A percentile compares a stretch with the other conserved stretches of the same genome.
Conservation (phyloP, 2,329 filamentous ascomycete species). For the Alternaria sp. region DNA sequence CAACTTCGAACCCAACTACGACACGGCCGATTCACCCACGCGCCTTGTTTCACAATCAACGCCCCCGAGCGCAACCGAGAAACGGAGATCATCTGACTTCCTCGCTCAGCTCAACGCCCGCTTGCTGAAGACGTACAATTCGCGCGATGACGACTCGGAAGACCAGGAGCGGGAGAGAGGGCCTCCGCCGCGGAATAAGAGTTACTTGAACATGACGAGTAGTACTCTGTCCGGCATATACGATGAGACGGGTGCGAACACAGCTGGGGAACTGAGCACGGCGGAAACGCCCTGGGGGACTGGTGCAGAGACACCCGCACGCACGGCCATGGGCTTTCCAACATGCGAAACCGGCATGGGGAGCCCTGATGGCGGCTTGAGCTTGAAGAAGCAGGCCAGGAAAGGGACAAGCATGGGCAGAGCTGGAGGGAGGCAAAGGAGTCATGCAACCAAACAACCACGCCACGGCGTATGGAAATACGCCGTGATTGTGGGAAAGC, state of each 20-base stretch:
- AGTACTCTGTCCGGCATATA: slow-evolving; percentile 95
- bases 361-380: slow-evolving; percentile 39
- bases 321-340: slow-evolving; percentile 28
- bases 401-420: slow-evolving; percentile 14
- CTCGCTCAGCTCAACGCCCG: slow-evolving; percentile 51
- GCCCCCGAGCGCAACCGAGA: slow-evolving; percentile 33
- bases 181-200: slow-evolving; percentile 70
- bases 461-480: slow-evolving; percentile 46
- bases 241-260: slow-evolving; percentile 52
- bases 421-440: slow-evolving; percentile 8
- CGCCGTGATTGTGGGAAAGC: slow-evolving; percentile 66
- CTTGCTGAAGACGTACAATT: slow-evolving; percentile 43
- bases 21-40: slow-evolving; percentile 40
- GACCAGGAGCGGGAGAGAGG: slow-evolving; percentile 32
- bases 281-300: slow-evolving; percentile 78
- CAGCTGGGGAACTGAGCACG: slow-evolving; percentile 57
- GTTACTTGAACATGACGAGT: slow-evolving; percentile 84
- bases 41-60: slow-evolving; percentile 34
- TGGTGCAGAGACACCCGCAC: slow-evolving; percentile 73
- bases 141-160: slow-evolving; percentile 34
- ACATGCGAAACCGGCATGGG: slow-evolving; percentile 35
- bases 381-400: slow-evolving; percentile 33
- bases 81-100: slow-evolving; percentile 43
- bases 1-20: slow-evolving; percentile 38
- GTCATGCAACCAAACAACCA: slow-evolving; percentile 18